These are phyloP conservation scores for Salix viminalis DNA, from an alignment of 345 rosid species.

Conservation along the genomic window DNA sequence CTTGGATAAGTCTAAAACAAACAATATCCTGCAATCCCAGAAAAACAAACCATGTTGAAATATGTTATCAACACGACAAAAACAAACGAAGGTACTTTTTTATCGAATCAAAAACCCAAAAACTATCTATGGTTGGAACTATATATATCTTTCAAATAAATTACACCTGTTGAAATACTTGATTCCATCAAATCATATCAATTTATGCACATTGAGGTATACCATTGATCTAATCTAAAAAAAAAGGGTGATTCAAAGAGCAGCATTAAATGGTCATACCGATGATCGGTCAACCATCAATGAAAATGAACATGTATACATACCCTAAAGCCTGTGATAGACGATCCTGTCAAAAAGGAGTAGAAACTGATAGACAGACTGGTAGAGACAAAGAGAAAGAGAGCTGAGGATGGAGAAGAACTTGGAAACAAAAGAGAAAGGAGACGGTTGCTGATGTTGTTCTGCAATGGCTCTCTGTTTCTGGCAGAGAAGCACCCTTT, in stretches of 20 bases:
- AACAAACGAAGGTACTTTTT: not conserved
- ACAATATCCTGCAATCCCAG: conserved; percentile 7
- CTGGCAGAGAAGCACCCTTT: not conserved
- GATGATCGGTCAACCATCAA: not conserved
- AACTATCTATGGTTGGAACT: not conserved
- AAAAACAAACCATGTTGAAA: not conserved
- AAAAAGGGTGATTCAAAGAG: not conserved
- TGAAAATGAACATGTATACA: not conserved
- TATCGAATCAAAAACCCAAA: not conserved
- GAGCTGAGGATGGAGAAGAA: not conserved
- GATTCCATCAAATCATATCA: not conserved
- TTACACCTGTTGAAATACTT: not conserved
- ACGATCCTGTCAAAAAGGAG: not conserved
- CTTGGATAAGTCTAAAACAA: not conserved
- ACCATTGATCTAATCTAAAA: not conserved
- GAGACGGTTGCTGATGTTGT: not conserved
- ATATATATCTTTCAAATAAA: not conserved
- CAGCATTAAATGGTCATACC: not conserved
- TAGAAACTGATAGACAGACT: not conserved
- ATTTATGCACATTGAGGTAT: not conserved
- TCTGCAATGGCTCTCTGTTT: not conserved
- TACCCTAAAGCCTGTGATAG: not conserved
- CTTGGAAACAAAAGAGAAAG: not conserved
- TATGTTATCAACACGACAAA: not conserved
- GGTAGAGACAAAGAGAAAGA: not conserved